Conservation (phyloP, 345 rosid species). For the Geranium brycei region DNA sequence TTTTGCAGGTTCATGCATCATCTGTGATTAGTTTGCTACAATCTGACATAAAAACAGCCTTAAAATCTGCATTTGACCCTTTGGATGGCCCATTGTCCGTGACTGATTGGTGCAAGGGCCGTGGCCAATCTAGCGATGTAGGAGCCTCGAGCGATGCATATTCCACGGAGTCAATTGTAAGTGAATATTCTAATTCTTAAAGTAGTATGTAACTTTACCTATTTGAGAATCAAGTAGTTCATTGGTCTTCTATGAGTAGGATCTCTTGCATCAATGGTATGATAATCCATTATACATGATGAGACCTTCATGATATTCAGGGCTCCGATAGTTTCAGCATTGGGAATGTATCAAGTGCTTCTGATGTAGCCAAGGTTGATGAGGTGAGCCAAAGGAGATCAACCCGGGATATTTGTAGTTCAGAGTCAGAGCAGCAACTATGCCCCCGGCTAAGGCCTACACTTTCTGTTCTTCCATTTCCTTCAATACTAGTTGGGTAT, state of each 20-base stretch:
- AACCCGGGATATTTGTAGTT: constrained; percentile 43
- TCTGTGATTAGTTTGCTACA: constrained; percentile 76
- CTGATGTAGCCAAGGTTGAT: constrained; percentile 60
- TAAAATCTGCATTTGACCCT: constrained; percentile 73
- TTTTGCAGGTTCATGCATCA: constrained; percentile 65
- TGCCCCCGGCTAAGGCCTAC: constrained; percentile 48
- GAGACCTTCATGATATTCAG: constrained; percentile 6
- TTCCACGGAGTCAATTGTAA: constrained; percentile 53
- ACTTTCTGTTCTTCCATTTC: constrained; percentile 74
- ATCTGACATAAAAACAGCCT: constrained; percentile 73
- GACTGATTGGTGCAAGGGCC: constrained; percentile 95
- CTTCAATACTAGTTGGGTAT: constrained; percentile 94
- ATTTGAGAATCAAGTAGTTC: constrained; percentile 55
- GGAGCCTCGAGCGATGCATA: constrained; percentile 57
- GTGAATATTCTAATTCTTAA: constrained; percentile 61
- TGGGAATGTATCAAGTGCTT: constrained; percentile 23
- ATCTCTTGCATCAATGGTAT: not conserved
- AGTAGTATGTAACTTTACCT: constrained; percentile 23
- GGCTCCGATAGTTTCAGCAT: constrained; percentile 10
- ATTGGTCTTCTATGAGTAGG: constrained; percentile 5
- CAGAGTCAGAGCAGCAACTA: constrained; percentile 51
- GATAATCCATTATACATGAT: not conserved
- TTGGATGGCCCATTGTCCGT: constrained; percentile 86
- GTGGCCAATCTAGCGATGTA: constrained; percentile 45
- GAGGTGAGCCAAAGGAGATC: constrained; percentile 55